phyloP scores from a whole-genome alignment of 305 asterid genomes.

The Fraxinus greggii region DNA sequence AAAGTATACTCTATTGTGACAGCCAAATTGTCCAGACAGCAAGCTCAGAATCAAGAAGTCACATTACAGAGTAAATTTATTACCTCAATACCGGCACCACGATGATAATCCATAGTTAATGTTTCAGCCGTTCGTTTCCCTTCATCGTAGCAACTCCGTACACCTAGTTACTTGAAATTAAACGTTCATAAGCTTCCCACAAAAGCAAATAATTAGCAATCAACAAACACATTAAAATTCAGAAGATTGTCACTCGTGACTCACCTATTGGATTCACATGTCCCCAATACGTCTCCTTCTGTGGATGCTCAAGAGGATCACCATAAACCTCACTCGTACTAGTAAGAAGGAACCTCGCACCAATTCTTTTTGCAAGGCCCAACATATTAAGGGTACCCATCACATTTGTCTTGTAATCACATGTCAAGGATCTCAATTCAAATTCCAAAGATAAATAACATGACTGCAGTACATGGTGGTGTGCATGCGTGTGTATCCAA shows the following conservation, averaged over 20 bases:
- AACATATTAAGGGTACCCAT: slow-evolving; percentile 94
- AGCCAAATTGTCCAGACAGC: background rate
- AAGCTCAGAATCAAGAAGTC: background rate
- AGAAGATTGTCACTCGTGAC: slow-evolving; percentile 15
- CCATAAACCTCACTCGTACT: slow-evolving; percentile 99
- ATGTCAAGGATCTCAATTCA: slow-evolving; percentile 48
- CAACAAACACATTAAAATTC: slow-evolving; percentile 1
- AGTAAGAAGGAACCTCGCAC: slow-evolving; percentile 83
- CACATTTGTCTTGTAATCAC: slow-evolving; percentile 76
- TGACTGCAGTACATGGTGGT: background rate
- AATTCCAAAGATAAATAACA: slow-evolving; percentile 3
- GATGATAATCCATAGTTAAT: slow-evolving; percentile 86
- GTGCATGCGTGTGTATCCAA: background rate
- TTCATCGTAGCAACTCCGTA: slow-evolving; percentile 90
- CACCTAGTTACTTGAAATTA: slow-evolving; percentile 48
- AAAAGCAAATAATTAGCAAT: slow-evolving; percentile 3
- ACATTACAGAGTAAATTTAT: background rate
- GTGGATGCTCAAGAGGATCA: slow-evolving; percentile 96
- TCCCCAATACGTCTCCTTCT: slow-evolving; percentile 90
- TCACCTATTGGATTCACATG: slow-evolving; percentile 83
- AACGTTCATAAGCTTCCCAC: slow-evolving; percentile 18
- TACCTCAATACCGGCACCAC: slow-evolving; percentile 89
- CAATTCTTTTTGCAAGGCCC: slow-evolving; percentile 97
- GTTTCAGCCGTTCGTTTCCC: slow-evolving; percentile 92
- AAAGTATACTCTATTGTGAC: background rate